A percentile compares a stretch with the other conserved stretches of the same genome.
Conservation (phyloP, 176 grass and related monocot genomes). For the Rhipidocladum racemiflorum region DNA sequence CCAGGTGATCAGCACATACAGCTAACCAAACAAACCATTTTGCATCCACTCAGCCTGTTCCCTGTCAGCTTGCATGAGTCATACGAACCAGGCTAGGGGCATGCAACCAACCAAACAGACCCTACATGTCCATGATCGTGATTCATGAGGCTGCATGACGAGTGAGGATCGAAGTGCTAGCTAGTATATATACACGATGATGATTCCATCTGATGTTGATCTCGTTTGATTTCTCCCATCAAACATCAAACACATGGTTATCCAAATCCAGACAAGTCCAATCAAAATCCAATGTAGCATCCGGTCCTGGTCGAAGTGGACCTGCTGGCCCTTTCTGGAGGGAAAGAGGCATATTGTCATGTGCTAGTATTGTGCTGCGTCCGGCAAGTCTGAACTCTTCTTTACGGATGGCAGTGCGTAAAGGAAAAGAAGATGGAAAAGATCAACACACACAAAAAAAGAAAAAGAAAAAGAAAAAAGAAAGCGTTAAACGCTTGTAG, state of each 20-base stretch:
- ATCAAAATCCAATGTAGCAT: conserved; percentile 5
- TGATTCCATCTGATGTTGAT: neutral
- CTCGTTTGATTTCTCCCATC: neutral
- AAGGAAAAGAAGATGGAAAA: neutral
- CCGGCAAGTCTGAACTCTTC: neutral
- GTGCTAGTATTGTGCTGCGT: neutral
- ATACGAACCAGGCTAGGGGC: too few species aligned
- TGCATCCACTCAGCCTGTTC: too few species aligned
- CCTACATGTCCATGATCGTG: too few species aligned
- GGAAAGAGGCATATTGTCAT: conserved; percentile 19
- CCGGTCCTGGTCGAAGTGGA: neutral
- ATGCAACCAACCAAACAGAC: too few species aligned
- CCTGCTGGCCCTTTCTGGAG: neutral
- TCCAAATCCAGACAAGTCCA: conserved; percentile 4
- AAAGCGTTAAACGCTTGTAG: neutral
- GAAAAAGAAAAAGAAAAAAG: neutral
- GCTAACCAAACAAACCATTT: too few species aligned
- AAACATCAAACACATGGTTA: conserved; percentile 26
- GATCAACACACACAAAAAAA: too few species aligned
- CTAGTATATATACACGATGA: neutral
- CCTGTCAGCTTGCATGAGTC: too few species aligned
- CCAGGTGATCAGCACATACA: too few species aligned
- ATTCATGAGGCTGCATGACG: neutral
- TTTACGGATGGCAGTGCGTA: neutral
- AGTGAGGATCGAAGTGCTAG: neutral